phyloP scores from a whole-genome alignment of 225 moss, liverwort and hornwort genomes.

The Sphagnum tenellum region DNA sequence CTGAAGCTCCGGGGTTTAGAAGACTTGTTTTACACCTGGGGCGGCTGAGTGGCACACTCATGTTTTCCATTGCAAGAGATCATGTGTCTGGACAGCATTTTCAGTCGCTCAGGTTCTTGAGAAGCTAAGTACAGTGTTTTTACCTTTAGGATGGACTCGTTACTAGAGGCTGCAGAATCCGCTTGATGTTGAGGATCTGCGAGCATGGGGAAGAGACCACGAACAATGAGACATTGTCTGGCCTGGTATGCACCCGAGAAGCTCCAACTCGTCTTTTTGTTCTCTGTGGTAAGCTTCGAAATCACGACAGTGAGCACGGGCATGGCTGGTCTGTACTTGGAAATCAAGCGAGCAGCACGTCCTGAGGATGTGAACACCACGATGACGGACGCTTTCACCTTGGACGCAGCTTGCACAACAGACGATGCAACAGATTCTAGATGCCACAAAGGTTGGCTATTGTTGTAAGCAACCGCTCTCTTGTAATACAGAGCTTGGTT shows the following conservation, averaged over 20 bases:
- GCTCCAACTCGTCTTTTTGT: conserved; percentile 32
- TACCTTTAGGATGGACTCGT: conserved; percentile 69
- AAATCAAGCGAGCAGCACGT: conserved; percentile 35
- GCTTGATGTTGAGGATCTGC: conserved; percentile 43
- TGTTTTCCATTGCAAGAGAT: no score
- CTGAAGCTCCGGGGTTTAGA: no score
- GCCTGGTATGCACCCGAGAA: conserved; percentile 38
- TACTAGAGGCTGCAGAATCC: conserved; percentile 36
- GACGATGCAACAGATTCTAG: conserved; percentile 43
- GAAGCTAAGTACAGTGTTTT: no score
- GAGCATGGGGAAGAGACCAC: conserved; percentile 45
- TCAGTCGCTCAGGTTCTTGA: no score
- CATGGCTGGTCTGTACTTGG: conserved; percentile 37
- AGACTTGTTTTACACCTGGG: no score
- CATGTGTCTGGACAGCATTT: no score
- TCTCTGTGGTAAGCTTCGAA: conserved; percentile 28
- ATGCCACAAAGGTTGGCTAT: conserved; percentile 42
- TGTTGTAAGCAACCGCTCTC: conserved; percentile 17
- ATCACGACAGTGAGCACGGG: conserved; percentile 31
- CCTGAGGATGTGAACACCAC: conserved; percentile 53
- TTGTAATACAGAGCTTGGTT: conserved; percentile 34
- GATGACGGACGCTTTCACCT: conserved; percentile 40
- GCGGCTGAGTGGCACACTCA: no score
- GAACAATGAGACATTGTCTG: conserved; percentile 36
- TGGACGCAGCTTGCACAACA: conserved; percentile 41